A percentile compares a stretch with the other conserved stretches of the same genome.
Evolutionary conservation across 2,329 filamentous ascomycete genomes (phyloP).

Genomic region (Penicillium psychrosexuale): DNA sequence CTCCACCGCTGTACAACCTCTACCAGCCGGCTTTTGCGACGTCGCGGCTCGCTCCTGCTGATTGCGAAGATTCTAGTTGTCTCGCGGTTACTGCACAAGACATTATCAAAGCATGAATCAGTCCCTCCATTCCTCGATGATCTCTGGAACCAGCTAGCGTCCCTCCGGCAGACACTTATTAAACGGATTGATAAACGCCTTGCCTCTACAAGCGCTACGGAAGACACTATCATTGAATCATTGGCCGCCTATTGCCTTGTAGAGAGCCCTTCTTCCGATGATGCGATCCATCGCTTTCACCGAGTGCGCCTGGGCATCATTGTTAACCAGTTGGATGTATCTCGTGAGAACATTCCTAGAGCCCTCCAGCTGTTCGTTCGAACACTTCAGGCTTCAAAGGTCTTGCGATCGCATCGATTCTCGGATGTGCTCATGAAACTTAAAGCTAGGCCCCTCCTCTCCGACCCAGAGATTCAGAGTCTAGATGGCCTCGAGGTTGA

Average conservation of each 20-base stretch:
- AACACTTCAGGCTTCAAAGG: constrained; percentile 74
- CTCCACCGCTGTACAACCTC: constrained; percentile 55
- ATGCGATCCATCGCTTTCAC: constrained; percentile 76
- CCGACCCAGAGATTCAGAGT: constrained; percentile 63
- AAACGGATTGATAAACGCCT: constrained; percentile 59
- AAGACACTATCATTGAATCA: constrained; percentile 61
- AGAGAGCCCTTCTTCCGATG: constrained; percentile 73
- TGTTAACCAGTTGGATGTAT: constrained; percentile 56
- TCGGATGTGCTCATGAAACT: constrained; percentile 66
- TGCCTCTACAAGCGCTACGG: constrained; percentile 44
- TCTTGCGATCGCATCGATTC: constrained; percentile 69
- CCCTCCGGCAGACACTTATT: constrained; percentile 62
- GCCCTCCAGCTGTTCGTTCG: constrained; percentile 70
- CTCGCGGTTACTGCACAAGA: constrained; percentile 70
- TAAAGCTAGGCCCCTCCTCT: constrained; percentile 68
- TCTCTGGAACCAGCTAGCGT: constrained; percentile 61
- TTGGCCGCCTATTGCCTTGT: constrained; percentile 79
- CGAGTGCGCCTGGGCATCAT: constrained; percentile 69
- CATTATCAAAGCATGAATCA: constrained; percentile 55
- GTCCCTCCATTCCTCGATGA: constrained; percentile 57
- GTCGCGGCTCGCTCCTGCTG: constrained; percentile 51
- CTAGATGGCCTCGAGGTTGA: constrained; percentile 74
- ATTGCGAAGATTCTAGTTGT: constrained; percentile 72
- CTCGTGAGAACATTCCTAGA: constrained; percentile 55
- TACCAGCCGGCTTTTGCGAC: constrained; percentile 53